Evolutionary conservation across 192 early-diverging fungal species (phyloP).

Genomic region (Rhizophagus prolifer): DNA sequence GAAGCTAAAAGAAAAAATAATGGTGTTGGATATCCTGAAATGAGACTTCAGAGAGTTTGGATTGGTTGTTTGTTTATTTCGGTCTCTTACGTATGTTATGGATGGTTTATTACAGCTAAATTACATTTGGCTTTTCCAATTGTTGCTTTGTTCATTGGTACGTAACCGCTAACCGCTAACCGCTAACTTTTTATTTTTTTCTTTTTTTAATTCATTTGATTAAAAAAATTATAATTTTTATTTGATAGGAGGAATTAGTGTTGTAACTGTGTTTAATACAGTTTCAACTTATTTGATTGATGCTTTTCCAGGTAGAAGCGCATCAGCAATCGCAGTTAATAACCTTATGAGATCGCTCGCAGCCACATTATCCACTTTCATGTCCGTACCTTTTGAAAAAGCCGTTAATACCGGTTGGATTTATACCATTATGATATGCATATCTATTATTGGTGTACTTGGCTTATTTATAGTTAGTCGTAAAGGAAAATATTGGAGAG

Average conservation of each 20-base stretch:
- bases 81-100: background rate
- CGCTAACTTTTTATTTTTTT: background rate
- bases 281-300: slow-evolving; percentile 13
- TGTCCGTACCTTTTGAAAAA: background rate
- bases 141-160: background rate
- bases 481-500: slow-evolving; percentile 7
- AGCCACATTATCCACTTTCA: background rate
- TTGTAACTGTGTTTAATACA: background rate
- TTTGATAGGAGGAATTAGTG: background rate
- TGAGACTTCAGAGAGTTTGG: slow-evolving; percentile 17
- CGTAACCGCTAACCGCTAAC: too few relatives aligned
- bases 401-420: slow-evolving; percentile 5
- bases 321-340: slow-evolving; percentile 17
- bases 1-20: background rate
- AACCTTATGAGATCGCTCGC: background rate
- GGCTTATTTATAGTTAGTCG: background rate
- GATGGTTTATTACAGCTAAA: background rate
- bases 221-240: background rate
- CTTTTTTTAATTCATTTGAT: background rate
- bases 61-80: background rate
- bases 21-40: slow-evolving; percentile 1
- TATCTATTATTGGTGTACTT: background rate
- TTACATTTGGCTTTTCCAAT: background rate
- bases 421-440: background rate
- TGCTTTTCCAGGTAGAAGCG: slow-evolving; percentile 1